phyloP scores from a whole-genome alignment of 805 yeast species.

The Pichia heedii region DNA sequence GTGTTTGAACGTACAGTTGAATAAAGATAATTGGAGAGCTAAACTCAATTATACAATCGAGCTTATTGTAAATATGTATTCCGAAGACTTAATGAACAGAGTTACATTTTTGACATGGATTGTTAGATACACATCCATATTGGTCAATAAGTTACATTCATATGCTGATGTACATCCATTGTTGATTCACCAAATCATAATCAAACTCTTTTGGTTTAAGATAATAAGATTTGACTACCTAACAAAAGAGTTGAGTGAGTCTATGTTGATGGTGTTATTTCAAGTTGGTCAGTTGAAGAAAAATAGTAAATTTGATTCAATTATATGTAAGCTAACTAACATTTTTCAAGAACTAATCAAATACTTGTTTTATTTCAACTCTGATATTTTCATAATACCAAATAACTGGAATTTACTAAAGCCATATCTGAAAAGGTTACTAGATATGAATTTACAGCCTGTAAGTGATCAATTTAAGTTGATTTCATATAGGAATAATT shows the following conservation, averaged over 20 bases:
- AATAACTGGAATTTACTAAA: constrained; percentile 50
- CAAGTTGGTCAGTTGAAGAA: constrained; percentile 15
- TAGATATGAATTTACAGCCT: constrained; percentile 26
- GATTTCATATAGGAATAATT: constrained; percentile 61
- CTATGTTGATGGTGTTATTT: constrained; percentile 31
- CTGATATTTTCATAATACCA: constrained; percentile 58
- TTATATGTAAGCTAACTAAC: constrained; percentile 14
- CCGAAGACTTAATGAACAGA: constrained; percentile 59
- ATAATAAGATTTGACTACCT: constrained; percentile 46
- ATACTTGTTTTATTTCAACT: constrained; percentile 38
- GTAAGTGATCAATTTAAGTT: constrained; percentile 44
- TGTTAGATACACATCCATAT: constrained; percentile 37
- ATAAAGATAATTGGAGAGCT: constrained; percentile 33
- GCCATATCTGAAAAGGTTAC: constrained; percentile 35
- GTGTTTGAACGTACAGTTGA: constrained; percentile 19
- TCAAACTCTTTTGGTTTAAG: constrained; percentile 66
- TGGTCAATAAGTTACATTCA: constrained; percentile 12
- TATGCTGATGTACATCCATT: constrained; percentile 18
- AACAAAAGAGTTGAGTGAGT: constrained; percentile 58
- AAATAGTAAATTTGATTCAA: constrained; percentile 9
- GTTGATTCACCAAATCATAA: constrained; percentile 35
- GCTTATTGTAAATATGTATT: constrained; percentile 54
- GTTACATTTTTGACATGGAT: constrained; percentile 56
- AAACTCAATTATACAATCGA: constrained; percentile 53
- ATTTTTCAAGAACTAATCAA: constrained; percentile 28